These are phyloP conservation scores for Bonia amplexicaulis DNA, from an alignment of 176 grass and related monocot genomes.

Conservation along the genomic window DNA sequence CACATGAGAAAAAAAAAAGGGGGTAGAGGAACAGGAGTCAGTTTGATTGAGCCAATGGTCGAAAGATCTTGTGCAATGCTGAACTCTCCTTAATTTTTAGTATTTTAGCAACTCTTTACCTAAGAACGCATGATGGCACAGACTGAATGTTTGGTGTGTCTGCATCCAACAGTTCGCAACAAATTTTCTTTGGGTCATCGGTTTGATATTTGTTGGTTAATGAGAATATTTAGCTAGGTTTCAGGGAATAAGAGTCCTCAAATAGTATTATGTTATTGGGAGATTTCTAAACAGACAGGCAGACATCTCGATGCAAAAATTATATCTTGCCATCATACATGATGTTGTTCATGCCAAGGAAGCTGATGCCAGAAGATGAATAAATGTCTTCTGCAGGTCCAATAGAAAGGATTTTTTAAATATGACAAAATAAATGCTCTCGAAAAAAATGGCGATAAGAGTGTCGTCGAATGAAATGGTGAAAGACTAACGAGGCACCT, in stretches of 20 bases:
- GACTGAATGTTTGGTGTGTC: not conserved
- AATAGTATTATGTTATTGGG: not conserved
- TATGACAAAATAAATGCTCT: too few relatives aligned
- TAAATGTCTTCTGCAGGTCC: not conserved
- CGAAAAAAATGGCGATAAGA: too few relatives aligned
- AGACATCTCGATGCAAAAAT: not conserved
- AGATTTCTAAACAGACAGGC: not conserved
- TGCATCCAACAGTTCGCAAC: not conserved
- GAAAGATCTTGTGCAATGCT: not conserved
- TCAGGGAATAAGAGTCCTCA: not conserved
- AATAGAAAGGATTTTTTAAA: not conserved
- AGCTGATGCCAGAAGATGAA: not conserved
- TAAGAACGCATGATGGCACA: not conserved
- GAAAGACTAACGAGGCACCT: too few relatives aligned
- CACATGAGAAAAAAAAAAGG: not conserved
- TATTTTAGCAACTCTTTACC: not conserved
- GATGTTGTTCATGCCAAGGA: not conserved
- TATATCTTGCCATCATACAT: not conserved
- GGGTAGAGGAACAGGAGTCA: not conserved
- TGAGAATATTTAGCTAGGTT: not conserved
- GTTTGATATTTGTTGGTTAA: conserved; percentile 1
- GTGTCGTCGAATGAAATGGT: too few relatives aligned
- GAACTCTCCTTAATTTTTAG: not conserved
- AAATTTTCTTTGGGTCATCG: not conserved
- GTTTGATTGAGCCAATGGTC: not conserved